These are phyloP conservation scores for Penicillium mononematosum DNA, from an alignment of 495 filamentous ascomycete genomes.

Conservation along the genomic window DNA sequence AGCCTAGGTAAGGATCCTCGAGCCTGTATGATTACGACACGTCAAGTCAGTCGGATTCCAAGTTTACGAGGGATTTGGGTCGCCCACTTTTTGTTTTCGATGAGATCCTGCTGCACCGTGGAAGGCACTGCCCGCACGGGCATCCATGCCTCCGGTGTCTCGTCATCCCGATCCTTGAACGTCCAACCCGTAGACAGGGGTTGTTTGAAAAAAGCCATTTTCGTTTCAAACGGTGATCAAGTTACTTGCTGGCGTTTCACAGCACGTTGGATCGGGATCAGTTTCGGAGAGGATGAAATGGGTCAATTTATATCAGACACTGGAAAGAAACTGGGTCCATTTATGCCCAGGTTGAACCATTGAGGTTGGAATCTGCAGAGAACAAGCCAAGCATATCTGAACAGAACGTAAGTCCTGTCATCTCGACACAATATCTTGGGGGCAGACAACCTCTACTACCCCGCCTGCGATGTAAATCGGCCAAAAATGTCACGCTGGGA, in stretches of 20 bases:
- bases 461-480: neutral
- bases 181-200: slow-evolving; percentile 5
- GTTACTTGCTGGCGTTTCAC: neutral
- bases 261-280: neutral
- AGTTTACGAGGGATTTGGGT: neutral
- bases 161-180: slow-evolving; percentile 11
- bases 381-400: neutral
- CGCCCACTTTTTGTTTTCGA: slow-evolving; percentile 8
- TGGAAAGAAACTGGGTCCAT: neutral
- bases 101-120: slow-evolving; percentile 15
- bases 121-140: slow-evolving; percentile 9
- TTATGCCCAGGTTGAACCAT: neutral
- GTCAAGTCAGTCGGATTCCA: neutral
- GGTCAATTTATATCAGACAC: neutral
- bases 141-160: slow-evolving; percentile 4
- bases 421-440: neutral
- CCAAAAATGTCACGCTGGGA: neutral
- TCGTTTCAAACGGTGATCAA: neutral
- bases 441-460: neutral
- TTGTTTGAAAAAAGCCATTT: slow-evolving; percentile 8
- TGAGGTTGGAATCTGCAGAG: neutral
- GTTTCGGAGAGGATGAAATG: neutral
- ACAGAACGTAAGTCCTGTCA: neutral
- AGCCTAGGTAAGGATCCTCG: slow-evolving; percentile 63
- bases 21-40: slow-evolving; percentile 20